Conservation (phyloP, 805 yeast species). For the Yamadazyma olivae region DNA sequence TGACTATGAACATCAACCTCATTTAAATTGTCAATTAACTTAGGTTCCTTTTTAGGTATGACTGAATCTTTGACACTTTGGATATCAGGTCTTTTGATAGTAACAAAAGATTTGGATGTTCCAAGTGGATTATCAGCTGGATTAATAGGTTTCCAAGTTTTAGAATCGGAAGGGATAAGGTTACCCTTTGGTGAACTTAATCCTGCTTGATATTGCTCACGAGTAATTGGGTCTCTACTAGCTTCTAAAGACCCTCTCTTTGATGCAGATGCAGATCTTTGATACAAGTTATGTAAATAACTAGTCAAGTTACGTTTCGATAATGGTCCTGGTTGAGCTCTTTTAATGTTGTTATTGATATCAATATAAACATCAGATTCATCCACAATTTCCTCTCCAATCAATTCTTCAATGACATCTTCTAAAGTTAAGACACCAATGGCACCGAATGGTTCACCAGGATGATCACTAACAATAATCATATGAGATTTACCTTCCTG, state of each 20-base stretch:
- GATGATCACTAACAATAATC: conserved; percentile 86
- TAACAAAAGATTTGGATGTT: conserved; percentile 62
- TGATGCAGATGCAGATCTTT: conserved; percentile 25
- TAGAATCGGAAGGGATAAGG: conserved; percentile 15
- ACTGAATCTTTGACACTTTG: conserved; percentile 18
- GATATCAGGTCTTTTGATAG: conserved; percentile 56
- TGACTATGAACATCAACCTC: conserved; percentile 4
- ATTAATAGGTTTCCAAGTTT: conserved; percentile 53
- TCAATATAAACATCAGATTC: conserved; percentile 94
- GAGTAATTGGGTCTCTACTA: conserved; percentile 1
- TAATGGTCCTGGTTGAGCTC: conserved; percentile 73
- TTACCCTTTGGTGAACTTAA: neutral
- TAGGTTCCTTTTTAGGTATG: conserved; percentile 15
- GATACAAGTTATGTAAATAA: conserved; percentile 61
- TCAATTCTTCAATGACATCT: conserved; percentile 96
- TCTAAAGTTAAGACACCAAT: conserved; percentile 90
- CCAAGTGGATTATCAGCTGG: conserved; percentile 69
- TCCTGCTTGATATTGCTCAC: neutral
- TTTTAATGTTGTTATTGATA: conserved; percentile 80
- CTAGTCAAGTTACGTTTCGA: conserved; percentile 66
- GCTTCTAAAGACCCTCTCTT: conserved; percentile 43
- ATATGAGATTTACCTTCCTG: conserved; percentile 98
- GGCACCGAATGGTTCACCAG: conserved; percentile 83
- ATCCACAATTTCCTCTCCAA: conserved; percentile 97
- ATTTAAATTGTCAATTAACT: conserved; percentile 2